phyloP scores from a whole-genome alignment of 768 basidiomycete species.

The Macrocybe gigantea region DNA sequence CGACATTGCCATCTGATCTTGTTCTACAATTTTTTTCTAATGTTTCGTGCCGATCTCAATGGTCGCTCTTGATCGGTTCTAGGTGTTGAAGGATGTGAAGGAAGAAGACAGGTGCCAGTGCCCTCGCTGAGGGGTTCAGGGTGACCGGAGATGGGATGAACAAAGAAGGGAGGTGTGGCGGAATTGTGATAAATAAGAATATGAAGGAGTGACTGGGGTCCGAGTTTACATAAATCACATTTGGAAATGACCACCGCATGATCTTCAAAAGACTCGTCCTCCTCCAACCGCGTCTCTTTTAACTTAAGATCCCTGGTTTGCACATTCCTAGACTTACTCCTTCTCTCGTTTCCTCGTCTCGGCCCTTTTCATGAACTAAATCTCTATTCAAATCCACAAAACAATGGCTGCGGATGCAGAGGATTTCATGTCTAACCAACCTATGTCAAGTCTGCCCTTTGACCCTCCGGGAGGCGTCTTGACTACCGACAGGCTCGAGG shows the following conservation, averaged over 20 bases:
- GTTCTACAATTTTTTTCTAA: too few relatives aligned
- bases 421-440: slow-evolving; percentile 14
- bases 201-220: slow-evolving; percentile 21
- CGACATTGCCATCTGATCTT: too few relatives aligned
- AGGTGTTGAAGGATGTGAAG: slow-evolving; percentile 43
- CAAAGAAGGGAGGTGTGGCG: too few relatives aligned
- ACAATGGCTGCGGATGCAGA: slow-evolving; percentile 12
- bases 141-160: neutral
- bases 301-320: slow-evolving; percentile 3
- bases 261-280: slow-evolving; percentile 24
- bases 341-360: slow-evolving; percentile 17
- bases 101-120: slow-evolving; percentile 44
- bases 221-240: slow-evolving; percentile 9
- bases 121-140: slow-evolving; percentile 14
- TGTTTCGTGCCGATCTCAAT: neutral
- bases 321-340: slow-evolving; percentile 11
- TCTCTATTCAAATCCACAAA: slow-evolving; percentile 15
- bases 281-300: slow-evolving; percentile 4
- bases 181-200: neutral
- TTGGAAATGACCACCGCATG: slow-evolving; percentile 23
- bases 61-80: slow-evolving; percentile 5
- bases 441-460: slow-evolving; percentile 18
- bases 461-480: slow-evolving; percentile 40
- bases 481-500: slow-evolving; percentile 40
- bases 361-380: slow-evolving; percentile 3